Evolutionary conservation across 495 filamentous ascomycete genomes (phyloP), one percentile per base, ranked within the genome.

Genomic region (Rostrohypoxylon terebratum): DNA sequence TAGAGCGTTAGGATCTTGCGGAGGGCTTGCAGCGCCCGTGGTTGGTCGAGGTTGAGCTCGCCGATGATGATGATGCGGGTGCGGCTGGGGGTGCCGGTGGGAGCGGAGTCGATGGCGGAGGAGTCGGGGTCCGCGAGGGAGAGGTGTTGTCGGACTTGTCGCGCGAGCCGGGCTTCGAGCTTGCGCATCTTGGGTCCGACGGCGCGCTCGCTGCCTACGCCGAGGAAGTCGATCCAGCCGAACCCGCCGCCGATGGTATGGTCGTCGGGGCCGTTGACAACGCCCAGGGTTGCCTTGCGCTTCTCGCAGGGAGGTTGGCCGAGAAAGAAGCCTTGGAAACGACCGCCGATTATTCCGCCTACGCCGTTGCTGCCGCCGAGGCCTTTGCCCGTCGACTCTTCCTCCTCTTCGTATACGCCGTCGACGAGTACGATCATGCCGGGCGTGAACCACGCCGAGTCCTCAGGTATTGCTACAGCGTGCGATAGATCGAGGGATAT

Each of bases 351-450:
- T 13, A 90, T 91, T 18, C 94, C 94, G 18, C 94, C 94, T 33
- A 98, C 88, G 14, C 94, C 94, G 33, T 88, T 90, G 69, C 88
- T 91, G 9, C 90, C 88, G 33, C 92, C 91, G 0, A 97, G 83
- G 0, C 88, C 89, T 9, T 87, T 89, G 8, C 89, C 89, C 36
- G 81, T 80, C 28, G 87, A 85, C 73, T 89, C 88, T 62, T 92
- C 92, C 73, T 96, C 93, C 78, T 98, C 96, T 80, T 97, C 94
- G 76, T 98, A 99, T 20, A 94, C 87, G 1, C 96, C 96, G 75
- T 98, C 96, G 6, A 98, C 88, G 28, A 98, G 84, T 2, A 98
- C 91, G 64, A 99, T 93, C 93, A 97, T 97, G 1, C 96, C 96
- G 0, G 96, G 94, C 0, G 89, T 87, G 75, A 97, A 96, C 91